Percentiles rank a stretch among this genome's conserved stretches.
Conservation (phyloP, 1,139 yeast genomes). For the Lodderomyces parapsilosis region DNA sequence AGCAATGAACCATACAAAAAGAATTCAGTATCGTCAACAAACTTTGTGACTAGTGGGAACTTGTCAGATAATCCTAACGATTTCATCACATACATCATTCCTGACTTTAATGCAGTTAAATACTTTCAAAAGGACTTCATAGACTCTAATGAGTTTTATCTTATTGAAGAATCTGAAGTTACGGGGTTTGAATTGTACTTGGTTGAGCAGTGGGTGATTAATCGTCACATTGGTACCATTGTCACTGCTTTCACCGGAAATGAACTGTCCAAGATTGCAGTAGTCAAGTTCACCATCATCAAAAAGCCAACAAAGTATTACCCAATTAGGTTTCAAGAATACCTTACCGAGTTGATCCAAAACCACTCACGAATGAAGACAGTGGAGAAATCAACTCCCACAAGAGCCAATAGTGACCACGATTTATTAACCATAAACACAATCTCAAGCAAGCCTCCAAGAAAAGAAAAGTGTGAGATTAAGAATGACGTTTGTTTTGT, state of each 20-base stretch:
- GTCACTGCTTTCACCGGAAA: slow-evolving; percentile 88
- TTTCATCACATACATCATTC: slow-evolving; percentile 44
- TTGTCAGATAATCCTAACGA: slow-evolving; percentile 19
- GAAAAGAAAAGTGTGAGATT: slow-evolving; percentile 9
- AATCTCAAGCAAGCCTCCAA: slow-evolving; percentile 7
- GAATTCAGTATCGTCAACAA: slow-evolving; percentile 1
- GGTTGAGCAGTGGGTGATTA: slow-evolving; percentile 92
- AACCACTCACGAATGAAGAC: slow-evolving; percentile 52
- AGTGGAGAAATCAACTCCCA: slow-evolving; percentile 23
- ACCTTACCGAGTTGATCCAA: slow-evolving; percentile 62
- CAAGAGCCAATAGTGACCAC: slow-evolving; percentile 9
- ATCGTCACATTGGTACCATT: slow-evolving; percentile 62
- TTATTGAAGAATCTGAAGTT: slow-evolving; percentile 44
- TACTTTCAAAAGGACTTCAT: slow-evolving; percentile 44
- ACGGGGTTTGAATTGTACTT: slow-evolving; percentile 83
- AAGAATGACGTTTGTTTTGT: slow-evolving; percentile 57
- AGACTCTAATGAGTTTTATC: slow-evolving; percentile 34
- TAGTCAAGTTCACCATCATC: slow-evolving; percentile 55
- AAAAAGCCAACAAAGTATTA: slow-evolving; percentile 57
- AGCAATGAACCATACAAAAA: slow-evolving; percentile 2
- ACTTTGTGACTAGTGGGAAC: slow-evolving; percentile 5
- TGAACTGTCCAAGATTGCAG: slow-evolving; percentile 57
- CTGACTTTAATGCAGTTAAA: slow-evolving; percentile 55
- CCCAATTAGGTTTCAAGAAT: slow-evolving; percentile 58
- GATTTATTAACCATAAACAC: slow-evolving; percentile 11